Evolutionary conservation across 345 rosid species (phyloP), one percentile per base, ranked within the genome.

Genomic region (Rhodomyrtus tomentosa): DNA sequence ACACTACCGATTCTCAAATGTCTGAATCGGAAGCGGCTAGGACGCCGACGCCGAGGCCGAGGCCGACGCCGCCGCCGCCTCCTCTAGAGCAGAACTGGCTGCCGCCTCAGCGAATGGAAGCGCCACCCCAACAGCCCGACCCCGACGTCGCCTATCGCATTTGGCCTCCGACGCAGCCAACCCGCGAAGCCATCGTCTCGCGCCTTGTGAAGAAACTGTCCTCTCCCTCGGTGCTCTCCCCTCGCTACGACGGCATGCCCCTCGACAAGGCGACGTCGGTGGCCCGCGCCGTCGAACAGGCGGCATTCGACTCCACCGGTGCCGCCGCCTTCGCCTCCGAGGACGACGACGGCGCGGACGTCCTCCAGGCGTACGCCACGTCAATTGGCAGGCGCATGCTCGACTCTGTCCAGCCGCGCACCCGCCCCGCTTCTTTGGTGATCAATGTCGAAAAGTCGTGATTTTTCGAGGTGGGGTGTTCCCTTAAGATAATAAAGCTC

Each of bases 121-220:
- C 10, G 42, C 24, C 1, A 24, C 76, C 21, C 1, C 76, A 32
- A 32, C 42, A 32, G 76, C 76, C 45, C 45, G 45, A 36, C 45
- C 76, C 76, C 13, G 42, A 68, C 83, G 49, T 81, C 48, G 9
- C 83, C 59, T 51, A 50, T 25, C 54, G 83, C 84, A 42, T 87
- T 55, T 85, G 89, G 89, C 89, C 87, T 7, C 89, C 84, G 48
- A 59, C 86, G 50, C 84, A 85, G 89, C 29, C 55, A 18, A 87
- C 89, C 14, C 87, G 87, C 81, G 86, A 87, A 13, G 87, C 82
- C 82, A 85, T 87, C 45, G 45, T 87, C 36, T 45, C 80, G 32
- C 89, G 82, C 87, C 85, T 85, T 40, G 79, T 83, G 53, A 82
- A 81, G 40, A 87, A 86, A 32, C 84, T 87, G 45, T 85, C 83